Base-by-base conservation (phyloP, 2,329 filamentous ascomycete species). In the Cladosporium velox region DNA sequence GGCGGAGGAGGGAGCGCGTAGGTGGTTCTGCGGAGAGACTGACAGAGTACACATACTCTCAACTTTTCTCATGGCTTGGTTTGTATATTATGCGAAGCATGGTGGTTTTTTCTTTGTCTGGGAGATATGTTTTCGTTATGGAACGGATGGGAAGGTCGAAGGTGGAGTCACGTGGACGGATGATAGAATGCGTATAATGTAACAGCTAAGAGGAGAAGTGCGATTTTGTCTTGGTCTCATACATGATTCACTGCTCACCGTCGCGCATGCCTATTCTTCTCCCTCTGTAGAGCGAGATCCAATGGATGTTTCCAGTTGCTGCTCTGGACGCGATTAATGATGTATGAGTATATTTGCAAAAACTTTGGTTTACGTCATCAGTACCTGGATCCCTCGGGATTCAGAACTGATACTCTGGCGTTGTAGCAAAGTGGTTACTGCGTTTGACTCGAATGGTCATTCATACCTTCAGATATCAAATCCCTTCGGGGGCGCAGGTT, bases 401-500 rank as follows among this genome's bases (percentile, higher is more conserved):
- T 41, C 34, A 58, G 55, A 41, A 38, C 34, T 41, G 55, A 26
- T 58, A 41, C 2, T 26, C 12, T 28, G 65, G 65, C 65, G 28
- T 21, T 11, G 59, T 66, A 66, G 59, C 65, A 66, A 66, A 66
- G 65, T 66, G 65, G 65, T 66, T 64, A 66, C 65, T 66, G 65
- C 59, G 65, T 55, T 63, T 66, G 64, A 66, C 64, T 66, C 64
- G 64, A 66, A 66, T 47, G 28, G 14, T n/a, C 10, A 30, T 4
- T 24, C 24, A 24, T 28, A 32, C 7, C n/a, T 44, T 51, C 30
- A 35, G 65, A 38, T 18, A 66, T 63, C 59, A 66, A 63, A 55
- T 66, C 65, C 65, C 65, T 66, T 66, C 65, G 65, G 65, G 65
- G 65, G 65, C 65, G 65, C 28, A 63, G 59, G 65, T 66, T 66